Percentiles rank a stretch among this genome's conserved stretches.
Conservation (phyloP, 139 green algal species). For the Zygnema cylindricum region DNA sequence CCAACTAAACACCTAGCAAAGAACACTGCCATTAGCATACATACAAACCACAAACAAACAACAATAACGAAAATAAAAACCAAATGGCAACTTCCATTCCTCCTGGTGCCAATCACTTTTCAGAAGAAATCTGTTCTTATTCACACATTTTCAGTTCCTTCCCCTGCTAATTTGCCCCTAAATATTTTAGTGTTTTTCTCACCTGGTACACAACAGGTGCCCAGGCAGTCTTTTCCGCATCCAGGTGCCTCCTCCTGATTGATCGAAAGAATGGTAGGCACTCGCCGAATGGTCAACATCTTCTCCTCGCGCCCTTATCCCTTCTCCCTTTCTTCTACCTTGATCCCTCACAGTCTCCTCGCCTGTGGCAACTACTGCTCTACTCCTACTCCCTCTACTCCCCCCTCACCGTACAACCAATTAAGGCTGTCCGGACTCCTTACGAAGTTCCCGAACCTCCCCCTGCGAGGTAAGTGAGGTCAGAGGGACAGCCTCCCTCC, state of each 20-base stretch:
- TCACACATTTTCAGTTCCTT: neutral
- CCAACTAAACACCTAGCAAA: no score
- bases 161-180: neutral
- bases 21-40: no score
- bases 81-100: neutral
- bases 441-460: conserved; percentile 11
- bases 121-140: neutral
- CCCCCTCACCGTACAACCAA: no score
- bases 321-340: no score
- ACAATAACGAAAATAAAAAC: neutral
- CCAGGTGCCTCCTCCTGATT: conserved; percentile 33
- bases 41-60: neutral
- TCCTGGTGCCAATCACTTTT: neutral
- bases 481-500: conserved; percentile 43
- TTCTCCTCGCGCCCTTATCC: neutral
- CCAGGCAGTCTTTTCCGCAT: conserved; percentile 51
- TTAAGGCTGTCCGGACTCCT: no score
- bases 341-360: no score
- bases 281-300: conserved; percentile 49
- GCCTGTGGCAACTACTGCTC: no score
- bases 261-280: conserved; percentile 43
- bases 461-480: conserved; percentile 40
- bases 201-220: conserved; percentile 35
- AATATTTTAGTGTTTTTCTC: neutral
- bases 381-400: neutral